Evolutionary conservation across 179 eudicot species (phyloP).

Genomic region (Carnegiea gigantea): DNA sequence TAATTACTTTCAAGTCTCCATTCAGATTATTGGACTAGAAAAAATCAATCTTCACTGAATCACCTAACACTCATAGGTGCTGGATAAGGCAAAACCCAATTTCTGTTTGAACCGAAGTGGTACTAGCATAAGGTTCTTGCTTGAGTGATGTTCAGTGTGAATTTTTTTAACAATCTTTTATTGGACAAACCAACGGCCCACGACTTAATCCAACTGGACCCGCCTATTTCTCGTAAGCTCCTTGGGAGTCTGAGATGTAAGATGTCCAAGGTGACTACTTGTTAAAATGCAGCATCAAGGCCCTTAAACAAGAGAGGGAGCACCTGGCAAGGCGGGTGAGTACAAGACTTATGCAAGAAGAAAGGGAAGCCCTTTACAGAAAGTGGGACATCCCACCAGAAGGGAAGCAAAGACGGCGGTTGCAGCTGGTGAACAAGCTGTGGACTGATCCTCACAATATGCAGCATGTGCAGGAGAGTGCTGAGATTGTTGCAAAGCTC

Average conservation of each 20-base stretch:
- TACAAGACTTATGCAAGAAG: constrained; percentile 68
- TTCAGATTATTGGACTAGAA: no score
- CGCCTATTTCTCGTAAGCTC: neutral
- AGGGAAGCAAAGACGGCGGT: constrained; percentile 75
- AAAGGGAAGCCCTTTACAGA: constrained; percentile 71
- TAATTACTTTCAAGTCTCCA: neutral
- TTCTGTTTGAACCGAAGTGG: neutral
- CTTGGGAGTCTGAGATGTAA: neutral
- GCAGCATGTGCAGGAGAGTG: constrained; percentile 89
- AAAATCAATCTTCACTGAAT: no score
- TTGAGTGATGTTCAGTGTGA: neutral
- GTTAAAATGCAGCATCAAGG: constrained; percentile 62
- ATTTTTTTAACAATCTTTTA: neutral
- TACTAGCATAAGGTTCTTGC: neutral
- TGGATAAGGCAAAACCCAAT: no score
- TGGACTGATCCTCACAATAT: constrained; percentile 93
- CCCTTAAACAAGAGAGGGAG: constrained; percentile 91
- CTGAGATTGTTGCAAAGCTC: constrained; percentile 87
- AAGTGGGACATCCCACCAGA: constrained; percentile 95
- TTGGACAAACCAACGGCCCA: neutral
- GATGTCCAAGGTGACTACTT: no score
- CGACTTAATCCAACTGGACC: neutral
- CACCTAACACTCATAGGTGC: no score
- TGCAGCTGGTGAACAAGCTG: constrained; percentile 80
- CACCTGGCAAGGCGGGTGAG: constrained; percentile 89